Evolutionary conservation across 805 yeast species (phyloP).

Genomic region (Candida vaughaniae): DNA sequence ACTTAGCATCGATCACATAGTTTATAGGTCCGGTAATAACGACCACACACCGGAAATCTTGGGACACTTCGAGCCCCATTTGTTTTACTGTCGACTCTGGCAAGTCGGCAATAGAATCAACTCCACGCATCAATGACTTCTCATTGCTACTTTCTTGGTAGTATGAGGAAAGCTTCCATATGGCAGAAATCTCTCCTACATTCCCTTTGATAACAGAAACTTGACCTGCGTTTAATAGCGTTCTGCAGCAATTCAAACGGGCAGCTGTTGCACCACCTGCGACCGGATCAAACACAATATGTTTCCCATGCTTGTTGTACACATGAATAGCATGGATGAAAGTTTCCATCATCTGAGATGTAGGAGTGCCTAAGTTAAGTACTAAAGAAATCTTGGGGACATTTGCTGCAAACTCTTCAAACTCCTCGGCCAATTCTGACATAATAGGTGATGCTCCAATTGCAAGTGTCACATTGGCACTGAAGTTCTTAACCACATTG

Average conservation of each 20-base stretch:
- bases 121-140: conserved; percentile 62
- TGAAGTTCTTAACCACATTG: conserved; percentile 81
- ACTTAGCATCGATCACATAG: conserved; percentile 21
- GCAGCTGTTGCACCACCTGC: conserved; percentile 80
- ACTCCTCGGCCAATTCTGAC: conserved; percentile 75
- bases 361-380: conserved; percentile 75
- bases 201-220: conserved; percentile 79
- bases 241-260: conserved; percentile 48
- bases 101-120: conserved; percentile 48
- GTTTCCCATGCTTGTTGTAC: conserved; percentile 57
- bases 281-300: conserved; percentile 87
- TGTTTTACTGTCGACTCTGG: conserved; percentile 23
- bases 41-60: conserved; percentile 54
- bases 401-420: conserved; percentile 54
- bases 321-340: conserved; percentile 52
- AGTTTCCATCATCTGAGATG: conserved; percentile 39
- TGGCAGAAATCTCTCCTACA: conserved; percentile 76
- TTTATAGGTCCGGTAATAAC: conserved; percentile 64
- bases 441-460: conserved; percentile 85
- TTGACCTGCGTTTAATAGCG: conserved; percentile 55
- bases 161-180: conserved; percentile 32
- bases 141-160: conserved; percentile 19
- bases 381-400: conserved; percentile 57
- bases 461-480: conserved; percentile 84
- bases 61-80: conserved; percentile 51